phyloP scores from a whole-genome alignment of 257 asterid species.

The Primulina eburnea region DNA sequence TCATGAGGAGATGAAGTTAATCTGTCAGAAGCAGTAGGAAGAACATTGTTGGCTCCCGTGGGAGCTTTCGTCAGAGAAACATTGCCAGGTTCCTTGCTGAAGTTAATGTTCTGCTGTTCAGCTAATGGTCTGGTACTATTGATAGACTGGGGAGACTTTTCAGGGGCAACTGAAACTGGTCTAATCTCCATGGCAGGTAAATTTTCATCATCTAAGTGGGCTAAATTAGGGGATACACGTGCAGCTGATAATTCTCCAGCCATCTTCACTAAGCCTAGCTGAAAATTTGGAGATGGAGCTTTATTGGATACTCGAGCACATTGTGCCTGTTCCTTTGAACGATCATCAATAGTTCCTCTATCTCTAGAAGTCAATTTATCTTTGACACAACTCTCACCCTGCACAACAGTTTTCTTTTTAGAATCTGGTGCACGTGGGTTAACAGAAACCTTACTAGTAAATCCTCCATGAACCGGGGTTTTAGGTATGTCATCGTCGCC shows the following conservation, averaged over 20 bases:
- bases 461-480: slow-evolving; percentile 91
- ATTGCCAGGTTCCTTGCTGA: slow-evolving; percentile 38
- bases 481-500: slow-evolving; percentile 80
- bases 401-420: slow-evolving; percentile 39
- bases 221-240: slow-evolving; percentile 34
- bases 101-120: slow-evolving; percentile 47
- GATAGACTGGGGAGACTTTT: slow-evolving; percentile 41
- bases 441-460: slow-evolving; percentile 43
- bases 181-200: slow-evolving; percentile 38
- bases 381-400: slow-evolving; percentile 26
- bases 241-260: slow-evolving; percentile 36
- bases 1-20: slow-evolving; percentile 39
- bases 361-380: slow-evolving; percentile 34
- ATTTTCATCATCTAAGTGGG: slow-evolving; percentile 41
- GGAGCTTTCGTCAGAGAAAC: slow-evolving; percentile 45
- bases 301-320: slow-evolving; percentile 39
- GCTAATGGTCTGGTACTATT: slow-evolving; percentile 34
- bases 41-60: slow-evolving; percentile 30
- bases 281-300: slow-evolving; percentile 37
- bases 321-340: slow-evolving; percentile 42
- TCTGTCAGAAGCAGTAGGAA: slow-evolving; percentile 37
- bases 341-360: slow-evolving; percentile 38
- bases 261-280: slow-evolving; percentile 43
- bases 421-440: slow-evolving; percentile 38
- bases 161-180: slow-evolving; percentile 47